Evolutionary conservation across 805 yeast species (phyloP), one percentile per base, ranked within the genome.

Genomic region (Myxozyma monticola): DNA sequence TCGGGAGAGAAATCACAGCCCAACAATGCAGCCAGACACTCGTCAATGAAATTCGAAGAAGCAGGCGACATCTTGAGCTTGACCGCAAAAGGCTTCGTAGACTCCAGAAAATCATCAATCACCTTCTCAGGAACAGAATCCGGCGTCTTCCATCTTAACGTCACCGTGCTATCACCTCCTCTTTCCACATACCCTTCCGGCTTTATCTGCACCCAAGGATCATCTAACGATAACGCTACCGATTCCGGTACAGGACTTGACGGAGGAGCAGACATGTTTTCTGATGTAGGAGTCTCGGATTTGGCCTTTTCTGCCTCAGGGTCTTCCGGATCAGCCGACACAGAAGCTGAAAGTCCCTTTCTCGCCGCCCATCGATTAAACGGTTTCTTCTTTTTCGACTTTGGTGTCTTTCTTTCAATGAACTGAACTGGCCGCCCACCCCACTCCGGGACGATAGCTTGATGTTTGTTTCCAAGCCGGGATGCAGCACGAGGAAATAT

Each of bases 101-200:
- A 67, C 4, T 70, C 66, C 15, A 90, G 62, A 61, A 80, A 93
- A 3, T 62, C 61, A 29, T 81, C 86, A 5, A 85, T 66, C 24
- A 59, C 51, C 37, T 69, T 67, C n/a, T 65, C 57, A 0, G 60
- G 49, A 1, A 62, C 54, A 3, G 37, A 26, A 0, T 59, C 48
- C 10, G 76, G 74, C 28, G 73, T 69, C 59, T 75, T 76, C 95
- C 96, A 93, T 60, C 84, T 67, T 5, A 88, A 67, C 0, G 81
- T 77, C n/a, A 71, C 64, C 2, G 77, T 75, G 18, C 76, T 80
- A 60, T 83, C 85, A 2, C 78, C 81, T 1, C 97, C 97, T 61
- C 98, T 75, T 61, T 88, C 95, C 5, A 86, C 70, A 65, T 87
- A 88, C 0, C 96, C 96, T 43, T 75, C 73, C 0, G 96, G 96